Base-by-base conservation (phyloP, 2,329 filamentous ascomycete species). In the Elsinoe batatas region DNA sequence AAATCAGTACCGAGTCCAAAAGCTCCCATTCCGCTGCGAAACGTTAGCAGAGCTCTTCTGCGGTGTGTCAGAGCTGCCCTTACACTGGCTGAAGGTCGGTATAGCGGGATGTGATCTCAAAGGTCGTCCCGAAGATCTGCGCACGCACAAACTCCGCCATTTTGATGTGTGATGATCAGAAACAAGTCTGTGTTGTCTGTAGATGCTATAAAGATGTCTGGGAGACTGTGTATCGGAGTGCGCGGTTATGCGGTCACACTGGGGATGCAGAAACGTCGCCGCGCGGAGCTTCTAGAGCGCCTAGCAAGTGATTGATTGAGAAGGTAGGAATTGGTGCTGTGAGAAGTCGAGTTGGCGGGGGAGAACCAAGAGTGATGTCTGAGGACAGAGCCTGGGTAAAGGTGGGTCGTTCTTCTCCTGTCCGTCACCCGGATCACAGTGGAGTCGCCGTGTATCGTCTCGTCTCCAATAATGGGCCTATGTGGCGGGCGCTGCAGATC, bases 141-240 rank as follows among this genome's bases (percentile, higher is more conserved):
- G 91, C 91, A 75, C 93, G 88, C 70, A 98, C 89, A 75, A 98
- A 98, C 80, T 98, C 93, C 72, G 93, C 93, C 93, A 98, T 97
- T 72, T 69, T 84, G 81, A 37, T 35, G n/a, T 15, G 6, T 15
- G 26, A 13, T 49, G 44, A 13, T 33, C 44, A 15, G 4, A 26
- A 15, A 49, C 44, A 15, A 15, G 15, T 33, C 18, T 7, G 12
- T 20, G 13, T 18, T 51, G 11, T 38, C 37, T n/a, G 17, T 22
- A 51, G 44, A n/a, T 38, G 32, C 15, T 38, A 22, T 38, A 35
- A 26, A 26, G 18, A 22, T 20, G 33, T 13, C 17, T 13, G 3
- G n/a, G n/a, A 20, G 15, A 26, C 11, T 37, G 26, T 38, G 17
- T 18, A 18, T 26, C 47, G 33, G 47, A 20, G 32, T 51, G 47